Base-by-base conservation (phyloP, 805 yeast species). In the Ogataea populi-albae region DNA sequence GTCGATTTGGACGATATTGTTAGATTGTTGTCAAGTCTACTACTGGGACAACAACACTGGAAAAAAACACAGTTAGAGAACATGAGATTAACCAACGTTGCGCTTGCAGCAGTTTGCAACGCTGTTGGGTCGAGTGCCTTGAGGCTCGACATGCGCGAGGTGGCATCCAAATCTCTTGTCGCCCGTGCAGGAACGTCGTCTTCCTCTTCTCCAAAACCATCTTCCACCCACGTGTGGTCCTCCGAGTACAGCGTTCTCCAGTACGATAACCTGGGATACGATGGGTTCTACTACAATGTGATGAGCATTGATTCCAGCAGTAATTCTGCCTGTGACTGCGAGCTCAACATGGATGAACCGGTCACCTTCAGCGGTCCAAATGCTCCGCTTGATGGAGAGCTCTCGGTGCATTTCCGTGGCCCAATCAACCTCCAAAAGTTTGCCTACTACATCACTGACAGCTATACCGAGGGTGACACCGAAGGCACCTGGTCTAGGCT, bases 381-480 rank as follows among this genome's bases (percentile, higher is more conserved):
- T 50, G 62, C 87, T 18, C 93, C 93, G 5, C 54, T 82, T 25
- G 64, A 81, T 54, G 79, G 73, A 47, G 88, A 78, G 54, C 65
- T 83, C 17, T 78, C 87, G 4, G 86, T 83, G 11, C 93, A 83
- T 55, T 75, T 83, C 57, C 73, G 93, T 63, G 93, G 93, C 29
- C 93, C 93, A 7, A 55, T 83, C 41, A 62, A 70, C 11, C 65
- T 83, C 51, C 59, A 63, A 41, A 70, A 74, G 49, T 83, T 82
- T 54, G 89, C 77, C 4, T 78, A 64, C 47, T 83, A 79, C 53
- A 66, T 68, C n/a, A 47, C 79, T 11, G 64, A 65, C 3, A 53
- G 61, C 19, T 78, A 65, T 45, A 49, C 45, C 1, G 54, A 41
- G 20, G 67, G 67, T 21, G 56, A 58, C 21, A 54, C 67, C 22